phyloP scores from a whole-genome alignment of 352 stramenopile species.

The Globisporangium acanthophoron region DNA sequence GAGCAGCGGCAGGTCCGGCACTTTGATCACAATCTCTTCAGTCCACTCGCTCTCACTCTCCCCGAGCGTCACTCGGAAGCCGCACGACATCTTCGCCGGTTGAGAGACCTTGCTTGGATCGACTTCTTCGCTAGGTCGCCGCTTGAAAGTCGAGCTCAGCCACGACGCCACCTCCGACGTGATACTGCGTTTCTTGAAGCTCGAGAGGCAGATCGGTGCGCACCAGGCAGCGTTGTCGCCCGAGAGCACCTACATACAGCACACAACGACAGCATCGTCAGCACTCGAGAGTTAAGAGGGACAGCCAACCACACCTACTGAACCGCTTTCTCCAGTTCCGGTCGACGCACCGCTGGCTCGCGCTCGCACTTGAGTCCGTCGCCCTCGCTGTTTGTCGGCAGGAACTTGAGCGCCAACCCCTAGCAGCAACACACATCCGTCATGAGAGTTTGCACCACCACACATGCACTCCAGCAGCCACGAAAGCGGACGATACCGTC shows the following conservation, averaged over 20 bases:
- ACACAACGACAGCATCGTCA: neutral
- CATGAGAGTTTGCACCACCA: neutral
- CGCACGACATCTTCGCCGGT: conserved; percentile 42
- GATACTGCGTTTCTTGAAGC: conserved; percentile 40
- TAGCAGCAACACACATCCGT: conserved; percentile 3
- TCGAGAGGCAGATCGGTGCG: conserved; percentile 38
- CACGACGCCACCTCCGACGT: conserved; percentile 44
- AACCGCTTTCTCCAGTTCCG: too few species aligned
- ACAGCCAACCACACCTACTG: neutral
- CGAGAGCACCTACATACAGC: conserved; percentile 18
- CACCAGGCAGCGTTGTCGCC: conserved; percentile 29
- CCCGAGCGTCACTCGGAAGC: conserved; percentile 30
- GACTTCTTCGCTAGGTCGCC: conserved; percentile 30
- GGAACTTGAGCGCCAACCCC: conserved; percentile 10
- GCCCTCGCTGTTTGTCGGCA: conserved; percentile 11
- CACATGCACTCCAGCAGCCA: neutral
- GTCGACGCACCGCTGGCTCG: conserved; percentile 6
- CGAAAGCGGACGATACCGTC: conserved; percentile 26
- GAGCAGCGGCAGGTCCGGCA: conserved; percentile 33
- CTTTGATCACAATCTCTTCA: conserved; percentile 35
- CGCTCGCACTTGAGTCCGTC: conserved; percentile 4
- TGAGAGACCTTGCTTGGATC: conserved; percentile 18
- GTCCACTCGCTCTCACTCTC: conserved; percentile 39
- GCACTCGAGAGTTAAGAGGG: neutral
- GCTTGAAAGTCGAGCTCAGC: conserved; percentile 43